A percentile compares a stretch with the other conserved stretches of the same genome.
These are phyloP conservation scores for Aspergillus intermedius DNA, from an alignment of 2,329 filamentous ascomycete genomes.

Conservation along the genomic window DNA sequence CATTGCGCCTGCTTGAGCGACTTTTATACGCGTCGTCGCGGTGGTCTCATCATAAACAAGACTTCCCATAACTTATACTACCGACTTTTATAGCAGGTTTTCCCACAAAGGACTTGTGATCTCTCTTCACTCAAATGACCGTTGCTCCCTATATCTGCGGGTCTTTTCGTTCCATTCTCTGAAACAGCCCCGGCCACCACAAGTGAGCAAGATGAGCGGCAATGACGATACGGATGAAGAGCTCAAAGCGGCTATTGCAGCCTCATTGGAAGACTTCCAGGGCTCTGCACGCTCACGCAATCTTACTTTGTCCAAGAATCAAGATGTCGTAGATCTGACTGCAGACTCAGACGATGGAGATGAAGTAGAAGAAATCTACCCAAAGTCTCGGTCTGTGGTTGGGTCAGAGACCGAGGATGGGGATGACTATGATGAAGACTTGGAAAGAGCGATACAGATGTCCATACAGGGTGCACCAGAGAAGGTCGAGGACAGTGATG, in stretches of 20 bases:
- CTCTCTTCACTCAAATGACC: no score
- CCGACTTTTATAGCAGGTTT: no score
- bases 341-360: conserved; percentile 22
- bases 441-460: conserved; percentile 29
- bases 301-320: not conserved
- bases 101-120: no score
- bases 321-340: conserved; percentile 28
- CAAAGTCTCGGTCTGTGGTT: conserved; percentile 23
- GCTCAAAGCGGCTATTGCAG: conserved; percentile 16
- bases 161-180: not conserved
- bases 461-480: conserved; percentile 22
- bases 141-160: not conserved
- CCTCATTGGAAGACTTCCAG: conserved; percentile 15
- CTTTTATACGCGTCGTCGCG: no score
- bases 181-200: not conserved
- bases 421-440: conserved; percentile 27
- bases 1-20: no score
- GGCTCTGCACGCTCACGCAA: not conserved
- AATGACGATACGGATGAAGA: conserved; percentile 14
- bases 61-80: not conserved
- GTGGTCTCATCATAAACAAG: not conserved
- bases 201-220: not conserved
- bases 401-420: conserved; percentile 17
- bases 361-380: conserved; percentile 17
- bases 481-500: conserved; percentile 1